These are phyloP conservation scores for Populus davidiana DNA, from an alignment of 345 rosid species.

Conservation along the genomic window DNA sequence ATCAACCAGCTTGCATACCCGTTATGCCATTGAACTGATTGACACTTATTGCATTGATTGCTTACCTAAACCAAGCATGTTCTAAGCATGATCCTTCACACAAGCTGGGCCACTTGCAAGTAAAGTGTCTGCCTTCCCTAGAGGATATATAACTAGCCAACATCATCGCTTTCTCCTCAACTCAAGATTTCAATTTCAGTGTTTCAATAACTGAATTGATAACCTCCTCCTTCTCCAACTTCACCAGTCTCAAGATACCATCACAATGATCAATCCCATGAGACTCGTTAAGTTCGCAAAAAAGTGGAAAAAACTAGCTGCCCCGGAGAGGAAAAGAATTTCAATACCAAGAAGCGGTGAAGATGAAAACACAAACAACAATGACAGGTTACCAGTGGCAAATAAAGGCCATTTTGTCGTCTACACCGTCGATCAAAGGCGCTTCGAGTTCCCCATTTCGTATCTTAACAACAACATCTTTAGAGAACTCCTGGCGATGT, in stretches of 20 bases:
- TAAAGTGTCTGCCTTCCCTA: too few species aligned
- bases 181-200: background rate
- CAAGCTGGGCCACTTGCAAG: too few species aligned
- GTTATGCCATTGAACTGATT: too few species aligned
- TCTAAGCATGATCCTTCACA: too few species aligned
- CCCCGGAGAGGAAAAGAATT: constrained; percentile 7
- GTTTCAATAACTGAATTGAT: background rate
- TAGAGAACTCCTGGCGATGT: constrained; percentile 25
- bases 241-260: background rate
- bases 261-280: background rate
- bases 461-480: constrained; percentile 23
- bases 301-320: constrained; percentile 16
- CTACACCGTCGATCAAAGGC: constrained; percentile 27
- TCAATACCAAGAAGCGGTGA: constrained; percentile 1
- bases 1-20: too few species aligned
- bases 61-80: too few species aligned
- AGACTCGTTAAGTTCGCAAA: constrained; percentile 10
- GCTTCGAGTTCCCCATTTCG: constrained; percentile 30
- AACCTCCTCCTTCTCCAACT: background rate
- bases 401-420: constrained; percentile 37
- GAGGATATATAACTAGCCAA: too few species aligned
- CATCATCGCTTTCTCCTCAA: background rate
- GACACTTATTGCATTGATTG: too few species aligned
- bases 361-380: background rate
- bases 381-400: background rate